Evolutionary conservation across 441 rosid species (phyloP).

Genomic region (Pelargonium australe): DNA sequence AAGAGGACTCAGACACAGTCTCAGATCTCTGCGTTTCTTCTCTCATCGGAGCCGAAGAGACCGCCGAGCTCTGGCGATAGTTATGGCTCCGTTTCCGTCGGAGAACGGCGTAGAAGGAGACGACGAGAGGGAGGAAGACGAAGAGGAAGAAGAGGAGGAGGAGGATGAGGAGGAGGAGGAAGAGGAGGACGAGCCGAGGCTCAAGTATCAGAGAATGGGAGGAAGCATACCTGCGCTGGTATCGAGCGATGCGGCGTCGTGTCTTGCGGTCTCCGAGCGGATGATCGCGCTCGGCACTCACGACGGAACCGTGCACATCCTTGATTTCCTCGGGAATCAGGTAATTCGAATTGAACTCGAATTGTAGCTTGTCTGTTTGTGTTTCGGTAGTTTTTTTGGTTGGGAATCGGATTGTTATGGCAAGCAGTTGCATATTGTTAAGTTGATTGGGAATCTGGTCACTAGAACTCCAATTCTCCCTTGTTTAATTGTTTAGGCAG

Average conservation of each 20-base stretch:
- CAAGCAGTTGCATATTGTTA: neutral
- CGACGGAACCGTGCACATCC: constrained; percentile 81
- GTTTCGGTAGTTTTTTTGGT: neutral
- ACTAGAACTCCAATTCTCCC: too few species aligned
- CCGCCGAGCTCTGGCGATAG: neutral
- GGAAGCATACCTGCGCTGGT: constrained; percentile 80
- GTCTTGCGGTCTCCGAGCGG: constrained; percentile 83
- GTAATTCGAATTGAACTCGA: constrained; percentile 20
- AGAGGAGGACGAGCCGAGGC: constrained; percentile 84
- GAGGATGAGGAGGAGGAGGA: constrained; percentile 51
- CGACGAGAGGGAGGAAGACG: constrained; percentile 59
- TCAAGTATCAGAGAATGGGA: constrained; percentile 96
- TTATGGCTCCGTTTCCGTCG: constrained; percentile 69
- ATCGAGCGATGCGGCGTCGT: constrained; percentile 81
- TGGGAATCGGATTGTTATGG: neutral
- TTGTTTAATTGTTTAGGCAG: neutral
- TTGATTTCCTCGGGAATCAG: constrained; percentile 97
- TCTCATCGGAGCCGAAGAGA: neutral
- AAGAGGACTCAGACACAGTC: too few species aligned
- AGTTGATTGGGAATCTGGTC: too few species aligned
- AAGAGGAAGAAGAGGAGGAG: constrained; percentile 35
- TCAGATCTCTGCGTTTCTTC: too few species aligned
- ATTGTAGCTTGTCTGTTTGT: neutral
- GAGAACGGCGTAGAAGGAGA: constrained; percentile 97
- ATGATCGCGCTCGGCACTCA: constrained; percentile 97